These are phyloP conservation scores for Breynia disticha DNA, from an alignment of 441 rosid species.

Conservation along the genomic window DNA sequence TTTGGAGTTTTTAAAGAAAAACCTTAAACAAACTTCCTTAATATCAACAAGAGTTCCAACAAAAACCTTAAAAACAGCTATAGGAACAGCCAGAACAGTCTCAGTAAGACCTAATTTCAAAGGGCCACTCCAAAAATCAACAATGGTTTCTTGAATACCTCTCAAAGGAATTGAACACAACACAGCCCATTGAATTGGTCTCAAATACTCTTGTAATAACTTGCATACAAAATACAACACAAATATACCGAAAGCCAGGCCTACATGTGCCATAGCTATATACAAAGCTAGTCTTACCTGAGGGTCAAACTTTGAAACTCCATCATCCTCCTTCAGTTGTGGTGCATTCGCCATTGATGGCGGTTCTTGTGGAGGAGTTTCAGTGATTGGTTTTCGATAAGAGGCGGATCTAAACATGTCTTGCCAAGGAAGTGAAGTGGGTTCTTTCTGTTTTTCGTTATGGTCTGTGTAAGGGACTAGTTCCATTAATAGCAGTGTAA, in stretches of 20 bases:
- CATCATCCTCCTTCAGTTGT: conserved; percentile 9
- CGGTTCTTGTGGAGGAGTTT: conserved; percentile 18
- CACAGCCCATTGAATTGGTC: conserved; percentile 95
- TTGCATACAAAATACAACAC: conserved; percentile 64
- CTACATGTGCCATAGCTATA: conserved; percentile 98
- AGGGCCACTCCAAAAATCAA: conserved; percentile 80
- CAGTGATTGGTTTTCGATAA: conserved; percentile 48
- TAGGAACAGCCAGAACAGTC: conserved; percentile 77
- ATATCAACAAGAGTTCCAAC: conserved; percentile 69
- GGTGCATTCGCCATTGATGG: conserved; percentile 12
- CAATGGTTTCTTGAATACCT: conserved; percentile 82
- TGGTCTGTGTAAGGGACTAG: conserved; percentile 57
- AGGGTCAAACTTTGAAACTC: conserved; percentile 36
- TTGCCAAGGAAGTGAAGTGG: conserved; percentile 59
- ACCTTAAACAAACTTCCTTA: conserved; percentile 47
- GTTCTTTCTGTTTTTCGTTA: conserved; percentile 27
- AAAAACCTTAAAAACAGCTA: conserved; percentile 55
- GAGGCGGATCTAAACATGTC: conserved; percentile 97
- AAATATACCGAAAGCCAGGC: conserved; percentile 61
- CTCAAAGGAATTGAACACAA: conserved; percentile 84
- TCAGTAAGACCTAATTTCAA: conserved; percentile 73
- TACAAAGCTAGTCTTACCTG: conserved; percentile 81
- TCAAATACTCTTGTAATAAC: conserved; percentile 70
- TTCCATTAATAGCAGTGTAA: conserved; percentile 36
- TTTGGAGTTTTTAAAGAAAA: conserved; percentile 46